Evolutionary conservation across 1,284 basidiomycete species (phyloP).

Genomic region (Rhodotorula sp.): DNA sequence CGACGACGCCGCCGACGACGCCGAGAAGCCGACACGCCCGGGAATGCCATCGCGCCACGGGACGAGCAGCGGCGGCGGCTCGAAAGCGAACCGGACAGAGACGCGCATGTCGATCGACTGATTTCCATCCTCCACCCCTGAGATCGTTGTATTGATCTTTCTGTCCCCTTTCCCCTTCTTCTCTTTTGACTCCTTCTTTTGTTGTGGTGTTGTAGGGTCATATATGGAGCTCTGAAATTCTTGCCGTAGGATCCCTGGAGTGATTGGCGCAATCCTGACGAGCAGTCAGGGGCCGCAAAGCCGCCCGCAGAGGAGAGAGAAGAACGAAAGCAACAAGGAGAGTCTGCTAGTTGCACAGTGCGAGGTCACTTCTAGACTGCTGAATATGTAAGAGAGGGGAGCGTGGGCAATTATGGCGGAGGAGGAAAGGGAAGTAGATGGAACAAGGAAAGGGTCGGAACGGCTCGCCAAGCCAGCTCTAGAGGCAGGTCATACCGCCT

Average conservation of each 20-base stretch:
- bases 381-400: not conserved
- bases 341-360: conserved; percentile 1
- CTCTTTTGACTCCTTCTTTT: too few relatives aligned
- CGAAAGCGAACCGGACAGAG: conserved; percentile 1
- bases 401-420: too few relatives aligned
- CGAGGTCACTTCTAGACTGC: not conserved
- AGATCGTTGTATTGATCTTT: not conserved
- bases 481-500: not conserved
- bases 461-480: not conserved
- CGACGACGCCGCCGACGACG: not conserved
- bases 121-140: not conserved
- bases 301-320: not conserved
- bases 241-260: too few relatives aligned
- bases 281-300: too few relatives aligned
- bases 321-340: not conserved
- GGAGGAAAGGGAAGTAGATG: not conserved
- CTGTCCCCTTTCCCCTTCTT: too few relatives aligned
- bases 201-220: too few relatives aligned
- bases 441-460: not conserved
- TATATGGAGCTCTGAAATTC: too few relatives aligned
- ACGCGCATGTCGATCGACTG: conserved; percentile 14
- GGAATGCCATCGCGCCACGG: not conserved
- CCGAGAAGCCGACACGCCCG: not conserved
- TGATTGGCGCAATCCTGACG: too few relatives aligned
- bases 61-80: not conserved